phyloP scores from a whole-genome alignment of 2,329 filamentous ascomycete species.

The Chrysoporthe puriensis region DNA sequence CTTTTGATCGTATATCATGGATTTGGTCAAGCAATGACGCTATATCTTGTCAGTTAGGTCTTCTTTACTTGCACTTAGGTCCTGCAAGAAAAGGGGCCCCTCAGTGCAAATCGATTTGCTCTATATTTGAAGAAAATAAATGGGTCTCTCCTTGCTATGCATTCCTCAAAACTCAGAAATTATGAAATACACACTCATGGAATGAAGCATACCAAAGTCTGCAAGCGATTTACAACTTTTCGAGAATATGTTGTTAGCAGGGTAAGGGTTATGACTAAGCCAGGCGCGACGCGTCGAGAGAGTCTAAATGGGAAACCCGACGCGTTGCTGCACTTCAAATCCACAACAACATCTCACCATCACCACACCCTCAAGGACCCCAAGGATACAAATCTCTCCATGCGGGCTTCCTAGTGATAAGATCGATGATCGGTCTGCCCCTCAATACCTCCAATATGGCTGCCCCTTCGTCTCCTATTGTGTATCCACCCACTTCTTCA shows the following conservation, averaged over 20 bases:
- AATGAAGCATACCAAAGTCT: neutral
- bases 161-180: neutral
- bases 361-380: neutral
- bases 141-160: neutral
- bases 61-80: too few species aligned
- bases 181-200: too few species aligned
- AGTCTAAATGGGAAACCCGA: constrained; percentile 23
- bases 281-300: constrained; percentile 17
- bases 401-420: neutral
- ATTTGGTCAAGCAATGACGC: too few species aligned
- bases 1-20: too few species aligned
- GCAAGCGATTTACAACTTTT: neutral
- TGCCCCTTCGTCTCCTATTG: constrained; percentile 34
- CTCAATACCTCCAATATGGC: constrained; percentile 29
- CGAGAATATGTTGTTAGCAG: constrained; percentile 3
- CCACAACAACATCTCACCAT: neutral
- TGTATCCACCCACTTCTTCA: constrained; percentile 36
- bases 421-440: neutral
- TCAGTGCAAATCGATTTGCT: neutral
- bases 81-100: neutral
- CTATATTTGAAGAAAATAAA: neutral
- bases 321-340: constrained; percentile 22
- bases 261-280: constrained; percentile 17
- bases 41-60: too few species aligned
- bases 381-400: neutral